Evolutionary conservation across 352 stramenopile species (phyloP).

Genomic region (Globisporangium heterothallicum): DNA sequence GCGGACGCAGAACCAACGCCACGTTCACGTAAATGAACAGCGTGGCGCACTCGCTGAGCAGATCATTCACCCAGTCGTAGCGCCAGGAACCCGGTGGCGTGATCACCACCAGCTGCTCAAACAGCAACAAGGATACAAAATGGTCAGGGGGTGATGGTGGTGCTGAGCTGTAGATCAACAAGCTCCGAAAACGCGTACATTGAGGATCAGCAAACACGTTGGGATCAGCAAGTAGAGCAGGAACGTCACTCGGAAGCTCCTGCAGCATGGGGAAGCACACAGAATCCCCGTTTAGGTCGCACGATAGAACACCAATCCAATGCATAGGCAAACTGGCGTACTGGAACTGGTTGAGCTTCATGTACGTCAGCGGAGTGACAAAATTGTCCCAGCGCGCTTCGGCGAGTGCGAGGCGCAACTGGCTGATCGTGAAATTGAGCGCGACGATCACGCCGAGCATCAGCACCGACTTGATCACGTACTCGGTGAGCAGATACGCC

Average conservation of each 20-base stretch:
- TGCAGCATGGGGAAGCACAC: constrained; percentile 10
- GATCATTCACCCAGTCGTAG: constrained; percentile 52
- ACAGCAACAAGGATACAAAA: constrained; percentile 10
- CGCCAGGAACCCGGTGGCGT: constrained; percentile 49
- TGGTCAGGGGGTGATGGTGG: constrained; percentile 9
- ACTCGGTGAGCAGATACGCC: constrained; percentile 57
- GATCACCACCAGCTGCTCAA: constrained; percentile 44
- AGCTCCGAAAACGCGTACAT: constrained; percentile 28
- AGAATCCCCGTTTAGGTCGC: background rate
- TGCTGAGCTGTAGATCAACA: too few relatives aligned
- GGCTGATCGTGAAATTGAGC: constrained; percentile 64
- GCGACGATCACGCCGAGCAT: constrained; percentile 59
- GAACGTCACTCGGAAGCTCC: constrained; percentile 52
- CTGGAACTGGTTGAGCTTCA: constrained; percentile 71
- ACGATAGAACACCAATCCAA: background rate
- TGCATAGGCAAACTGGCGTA: constrained; percentile 15
- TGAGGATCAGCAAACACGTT: constrained; percentile 49
- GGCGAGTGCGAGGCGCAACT: constrained; percentile 37
- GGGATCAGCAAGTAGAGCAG: constrained; percentile 50
- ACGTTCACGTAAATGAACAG: constrained; percentile 39
- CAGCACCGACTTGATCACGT: constrained; percentile 57
- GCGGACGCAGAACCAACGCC: constrained; percentile 34
- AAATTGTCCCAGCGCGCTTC: constrained; percentile 54
- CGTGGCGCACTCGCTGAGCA: constrained; percentile 40
- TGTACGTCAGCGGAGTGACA: constrained; percentile 55